Conservation (phyloP, 495 filamentous ascomycete genomes). For the Bacidia gigantensis region DNA sequence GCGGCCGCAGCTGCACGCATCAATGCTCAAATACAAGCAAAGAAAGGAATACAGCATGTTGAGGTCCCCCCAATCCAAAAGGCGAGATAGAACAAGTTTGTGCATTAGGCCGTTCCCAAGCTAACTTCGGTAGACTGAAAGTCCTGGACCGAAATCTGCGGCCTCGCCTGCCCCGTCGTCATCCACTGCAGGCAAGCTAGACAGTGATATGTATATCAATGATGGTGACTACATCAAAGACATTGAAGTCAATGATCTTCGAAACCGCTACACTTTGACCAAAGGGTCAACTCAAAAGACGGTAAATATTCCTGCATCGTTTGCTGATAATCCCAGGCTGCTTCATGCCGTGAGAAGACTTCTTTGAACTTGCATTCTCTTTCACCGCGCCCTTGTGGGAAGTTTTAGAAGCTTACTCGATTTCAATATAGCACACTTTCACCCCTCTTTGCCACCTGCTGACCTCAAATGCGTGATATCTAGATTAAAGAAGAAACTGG, state of each 20-base stretch:
- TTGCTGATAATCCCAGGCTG: conserved; percentile 67
- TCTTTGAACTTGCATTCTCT: conserved; percentile 24
- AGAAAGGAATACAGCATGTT: conserved; percentile 85
- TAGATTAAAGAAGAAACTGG: conserved; percentile 99
- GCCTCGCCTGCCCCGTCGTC: conserved; percentile 30
- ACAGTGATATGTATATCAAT: conserved; percentile 79
- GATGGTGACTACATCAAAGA: conserved; percentile 97
- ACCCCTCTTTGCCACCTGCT: conserved; percentile 91
- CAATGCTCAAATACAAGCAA: conserved; percentile 82
- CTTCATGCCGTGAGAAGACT: conserved; percentile 17
- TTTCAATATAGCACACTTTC: conserved; percentile 57
- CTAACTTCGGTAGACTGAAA: conserved; percentile 33
- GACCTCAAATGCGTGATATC: conserved; percentile 79
- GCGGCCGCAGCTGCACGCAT: conserved; percentile 88
- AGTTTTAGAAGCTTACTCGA: conserved; percentile 69
- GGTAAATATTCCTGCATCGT: conserved; percentile 79
- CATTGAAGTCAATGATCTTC: conserved; percentile 95
- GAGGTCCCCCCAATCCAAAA: conserved; percentile 81
- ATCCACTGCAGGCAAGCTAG: conserved; percentile 46
- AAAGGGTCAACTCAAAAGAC: conserved; percentile 97
- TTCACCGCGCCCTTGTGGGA: conserved; percentile 34
- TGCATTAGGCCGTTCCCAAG: background rate
- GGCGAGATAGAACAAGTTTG: conserved; percentile 24
- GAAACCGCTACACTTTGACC: conserved; percentile 93
- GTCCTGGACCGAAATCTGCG: conserved; percentile 32